These are phyloP conservation scores for Dictyostelium intermedium DNA, from an alignment of 78 protist genomes.

Conservation along the genomic window DNA sequence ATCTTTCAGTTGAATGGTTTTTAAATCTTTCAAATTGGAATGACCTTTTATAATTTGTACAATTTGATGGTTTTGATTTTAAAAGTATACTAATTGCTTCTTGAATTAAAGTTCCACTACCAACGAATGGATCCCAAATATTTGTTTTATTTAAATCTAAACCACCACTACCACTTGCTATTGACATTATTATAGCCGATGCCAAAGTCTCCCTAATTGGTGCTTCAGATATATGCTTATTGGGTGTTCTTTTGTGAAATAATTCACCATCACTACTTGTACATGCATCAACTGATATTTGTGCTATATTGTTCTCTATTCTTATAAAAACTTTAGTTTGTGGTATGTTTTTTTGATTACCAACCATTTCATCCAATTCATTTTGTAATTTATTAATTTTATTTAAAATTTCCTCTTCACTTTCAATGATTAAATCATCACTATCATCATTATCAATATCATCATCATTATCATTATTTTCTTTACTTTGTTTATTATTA, in stretches of 20 bases:
- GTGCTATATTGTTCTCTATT: neutral
- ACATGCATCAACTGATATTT: slow-evolving; percentile 39
- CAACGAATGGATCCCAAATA: slow-evolving; percentile 57
- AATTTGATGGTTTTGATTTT: neutral
- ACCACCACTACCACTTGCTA: neutral
- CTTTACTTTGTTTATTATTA: too few species aligned
- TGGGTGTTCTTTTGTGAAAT: slow-evolving; percentile 17
- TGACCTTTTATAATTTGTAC: neutral
- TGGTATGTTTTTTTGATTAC: neutral
- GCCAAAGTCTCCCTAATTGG: slow-evolving; percentile 72
- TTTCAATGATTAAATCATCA: neutral
- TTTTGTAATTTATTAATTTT: neutral
- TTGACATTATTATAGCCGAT: neutral
- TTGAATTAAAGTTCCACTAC: slow-evolving; percentile 37
- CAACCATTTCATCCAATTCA: neutral
- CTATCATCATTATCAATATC: neutral
- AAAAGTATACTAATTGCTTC: slow-evolving; percentile 2
- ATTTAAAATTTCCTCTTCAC: neutral
- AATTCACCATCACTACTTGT: neutral
- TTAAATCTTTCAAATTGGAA: slow-evolving; percentile 11
- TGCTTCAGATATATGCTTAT: slow-evolving; percentile 64
- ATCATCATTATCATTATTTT: too few species aligned
- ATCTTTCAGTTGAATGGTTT: neutral
- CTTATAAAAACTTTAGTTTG: slow-evolving; percentile 37
- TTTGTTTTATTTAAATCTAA: neutral